These are phyloP conservation scores for Lactuca saligna DNA, from an alignment of 129 eudicot species.

Conservation along the genomic window DNA sequence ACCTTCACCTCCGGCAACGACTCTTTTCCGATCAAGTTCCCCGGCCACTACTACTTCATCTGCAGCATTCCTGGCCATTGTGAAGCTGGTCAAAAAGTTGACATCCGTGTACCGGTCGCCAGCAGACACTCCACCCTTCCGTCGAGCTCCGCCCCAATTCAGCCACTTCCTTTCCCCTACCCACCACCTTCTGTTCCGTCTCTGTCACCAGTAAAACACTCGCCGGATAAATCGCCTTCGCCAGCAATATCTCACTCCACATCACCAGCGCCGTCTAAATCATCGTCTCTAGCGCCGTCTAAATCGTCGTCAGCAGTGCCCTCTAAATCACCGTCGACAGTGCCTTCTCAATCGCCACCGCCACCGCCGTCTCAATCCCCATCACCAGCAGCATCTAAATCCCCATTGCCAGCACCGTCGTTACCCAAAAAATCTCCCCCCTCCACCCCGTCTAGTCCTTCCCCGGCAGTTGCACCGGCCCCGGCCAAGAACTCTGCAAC, in stretches of 20 bases:
- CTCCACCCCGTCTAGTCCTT: neutral
- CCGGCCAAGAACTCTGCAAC: neutral
- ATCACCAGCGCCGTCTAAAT: neutral
- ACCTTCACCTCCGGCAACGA: slow-evolving; percentile 50
- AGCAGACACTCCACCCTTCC: neutral
- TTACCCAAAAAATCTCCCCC: neutral
- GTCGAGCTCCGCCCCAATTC: slow-evolving; percentile 17
- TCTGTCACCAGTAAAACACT: neutral
- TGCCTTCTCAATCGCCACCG: neutral
- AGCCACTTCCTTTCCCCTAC: slow-evolving; percentile 41
- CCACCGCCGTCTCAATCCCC: neutral
- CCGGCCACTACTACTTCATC: slow-evolving; percentile 56
- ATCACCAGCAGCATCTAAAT: neutral
- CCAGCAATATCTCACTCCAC: neutral
- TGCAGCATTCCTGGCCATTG: slow-evolving; percentile 52
- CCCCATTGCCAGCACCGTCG: neutral
- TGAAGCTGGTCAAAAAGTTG: slow-evolving; percentile 50
- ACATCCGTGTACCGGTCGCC: slow-evolving; percentile 42
- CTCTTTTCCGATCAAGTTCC: slow-evolving; percentile 29
- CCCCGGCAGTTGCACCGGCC: slow-evolving; percentile 6
- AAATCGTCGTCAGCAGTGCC: neutral
- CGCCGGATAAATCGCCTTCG: neutral
- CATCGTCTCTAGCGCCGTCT: neutral
- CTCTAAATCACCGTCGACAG: neutral
- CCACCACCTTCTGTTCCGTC: slow-evolving; percentile 25